Base-by-base conservation (phyloP, 73 alveolate species). In the Effrenium voratum region DNA sequence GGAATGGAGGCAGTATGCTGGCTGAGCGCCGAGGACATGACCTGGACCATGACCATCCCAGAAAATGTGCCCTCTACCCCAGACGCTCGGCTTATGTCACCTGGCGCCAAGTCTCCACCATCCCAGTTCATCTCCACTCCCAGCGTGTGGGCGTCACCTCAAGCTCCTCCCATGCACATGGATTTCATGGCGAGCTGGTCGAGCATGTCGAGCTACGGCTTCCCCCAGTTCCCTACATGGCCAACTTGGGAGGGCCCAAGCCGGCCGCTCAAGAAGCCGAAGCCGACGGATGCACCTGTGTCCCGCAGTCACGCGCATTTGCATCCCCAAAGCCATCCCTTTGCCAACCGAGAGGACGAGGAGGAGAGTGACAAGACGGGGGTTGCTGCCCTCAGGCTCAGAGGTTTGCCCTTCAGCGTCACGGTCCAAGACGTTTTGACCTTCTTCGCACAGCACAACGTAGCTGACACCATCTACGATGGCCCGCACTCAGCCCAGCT, bases 381-480 rank as follows among this genome's bases (percentile, higher is more conserved):
- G 52, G 83, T 90, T 38, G 87, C 97, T 32, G 97, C 97, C 28
- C 87, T 90, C 16, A 68, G 97, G 16, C 38, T 90, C 57, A 90
- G 97, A n/a, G 97, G 97, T 47, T 68, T 90, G 87, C 97, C 97
- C 50, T 90, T 90, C 97, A 70, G 86, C 75, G 86, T 70, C 86
- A 68, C 97, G 26, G 70, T 70, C 44, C 97, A 90, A 52, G 97
- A 90, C 34, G 97, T 90, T n/a, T 45, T 90, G 97, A 70, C 97
- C 97, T 90, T 90, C 87, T 90, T 90, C 24, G 97, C 87, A 19
- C 97, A 90, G 73, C 70, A 90, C 97, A 44, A 90, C 1, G 97
- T 90, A 50, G 97, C 97, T 10, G 97, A 63, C 45, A 44, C 68
- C 44, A 90, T 90, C 40, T 55, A 43, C 32, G 97, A 90, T 52